Base-by-base conservation (phyloP, 441 rosid species). In the Gossypium aridum region DNA sequence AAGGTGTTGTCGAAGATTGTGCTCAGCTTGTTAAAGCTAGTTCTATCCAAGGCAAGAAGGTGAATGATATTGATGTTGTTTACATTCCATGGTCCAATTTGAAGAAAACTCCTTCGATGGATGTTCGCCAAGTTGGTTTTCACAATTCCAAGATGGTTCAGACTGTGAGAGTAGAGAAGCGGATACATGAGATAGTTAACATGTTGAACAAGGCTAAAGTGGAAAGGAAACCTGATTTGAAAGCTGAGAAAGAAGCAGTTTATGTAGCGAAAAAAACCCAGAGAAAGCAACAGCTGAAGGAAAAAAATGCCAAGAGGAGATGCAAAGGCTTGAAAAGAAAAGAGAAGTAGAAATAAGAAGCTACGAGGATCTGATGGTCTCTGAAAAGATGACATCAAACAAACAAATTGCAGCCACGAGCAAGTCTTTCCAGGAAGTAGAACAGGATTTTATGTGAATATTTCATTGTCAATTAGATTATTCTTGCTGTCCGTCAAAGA, bases 31-130 rank as follows among this genome's bases (percentile, higher is more conserved):
- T 93, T 61, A 91, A 95, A 85, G 99, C 98, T 25, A 95, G 91
- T 78, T 93, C 99, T 71, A 95, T 95, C 65, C 98, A 93, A 91
- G 98, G 99, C 74, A 95, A 95, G 79, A 95, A 95, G 88, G 90
- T 90, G 83, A 95, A 95, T 75, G 88, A 88, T 54, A 81, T 95
- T 6, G 98, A 95, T 85, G 95, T 95, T 77, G 99, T 95, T 75
- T 95, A 95, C 83, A 95, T 96, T 64, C 95, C 96, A 0, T 95
- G 98, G 99, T 75, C 91, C 56, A 93, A 95, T 82, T 88, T 95
- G 82, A 95, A 90, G 92, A 95, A 93, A 84, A 91, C 96, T 68
- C 89, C 97, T 56, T 90, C 99, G 49, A 95, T 95, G 99, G 98
- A 95, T 83, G 96, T 93, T 84, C 1, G 37, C 7, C 37, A 0